A percentile compares a stretch with the other conserved stretches of the same genome.
phyloP scores from a whole-genome alignment of 129 eudicot species.

The Centella asiatica region DNA sequence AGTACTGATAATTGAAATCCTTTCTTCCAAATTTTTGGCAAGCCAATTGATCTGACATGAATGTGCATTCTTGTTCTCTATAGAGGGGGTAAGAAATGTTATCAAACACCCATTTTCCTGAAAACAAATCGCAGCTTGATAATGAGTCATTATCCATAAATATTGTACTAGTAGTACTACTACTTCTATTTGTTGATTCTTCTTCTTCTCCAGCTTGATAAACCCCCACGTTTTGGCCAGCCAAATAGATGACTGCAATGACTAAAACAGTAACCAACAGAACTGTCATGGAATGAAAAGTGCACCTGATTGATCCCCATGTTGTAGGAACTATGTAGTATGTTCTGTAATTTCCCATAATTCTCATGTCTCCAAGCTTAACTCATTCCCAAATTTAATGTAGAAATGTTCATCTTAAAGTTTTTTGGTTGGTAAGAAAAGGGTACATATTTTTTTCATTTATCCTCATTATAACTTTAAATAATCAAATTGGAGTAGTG shows the following conservation, averaged over 20 bases:
- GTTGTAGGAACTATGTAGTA: constrained; percentile 29
- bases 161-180: not conserved
- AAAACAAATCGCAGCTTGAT: not conserved
- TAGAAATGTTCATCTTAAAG: constrained; percentile 25
- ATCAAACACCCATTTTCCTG: constrained; percentile 53
- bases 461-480: not conserved
- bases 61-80: constrained; percentile 38
- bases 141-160: not conserved
- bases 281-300: constrained; percentile 45
- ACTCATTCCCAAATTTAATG: constrained; percentile 14
- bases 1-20: constrained; percentile 42
- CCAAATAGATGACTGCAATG: constrained; percentile 48
- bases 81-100: constrained; percentile 50
- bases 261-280: constrained; percentile 42
- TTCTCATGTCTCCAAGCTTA: not conserved
- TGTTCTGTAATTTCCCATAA: constrained; percentile 39
- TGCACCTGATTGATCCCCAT: constrained; percentile 52
- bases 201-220: constrained; percentile 8
- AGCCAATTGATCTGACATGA: constrained; percentile 58
- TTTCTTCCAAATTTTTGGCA: constrained; percentile 60
- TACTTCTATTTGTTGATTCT: not conserved
- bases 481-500: not conserved
- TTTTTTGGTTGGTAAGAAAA: constrained; percentile 32
- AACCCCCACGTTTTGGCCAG: constrained; percentile 37
- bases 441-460: not conserved